Conservation (phyloP, 768 basidiomycete genomes). For the Psilocybe cubensis region DNA sequence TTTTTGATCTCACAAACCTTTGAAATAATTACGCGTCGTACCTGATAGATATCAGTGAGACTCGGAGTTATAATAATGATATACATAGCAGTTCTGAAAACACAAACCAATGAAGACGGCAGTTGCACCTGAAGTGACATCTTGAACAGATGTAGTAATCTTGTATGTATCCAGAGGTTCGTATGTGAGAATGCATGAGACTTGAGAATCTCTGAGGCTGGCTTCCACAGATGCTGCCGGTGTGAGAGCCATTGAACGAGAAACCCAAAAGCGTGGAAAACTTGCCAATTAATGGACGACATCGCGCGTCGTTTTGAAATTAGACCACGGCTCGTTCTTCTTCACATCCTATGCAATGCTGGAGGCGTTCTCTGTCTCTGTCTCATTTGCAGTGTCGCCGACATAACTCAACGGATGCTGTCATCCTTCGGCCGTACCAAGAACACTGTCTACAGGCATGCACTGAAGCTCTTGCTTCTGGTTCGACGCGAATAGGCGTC, state of each 20-base stretch:
- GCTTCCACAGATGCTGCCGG: conserved; percentile 48
- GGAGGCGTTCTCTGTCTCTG: conserved; percentile 4
- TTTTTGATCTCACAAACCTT: conserved; percentile 48
- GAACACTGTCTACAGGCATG: conserved; percentile 80
- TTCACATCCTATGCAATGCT: conserved; percentile 21
- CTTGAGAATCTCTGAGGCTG: conserved; percentile 44
- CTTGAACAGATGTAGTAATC: conserved; percentile 65
- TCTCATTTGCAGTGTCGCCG: conserved; percentile 1
- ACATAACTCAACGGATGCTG: conserved; percentile 19
- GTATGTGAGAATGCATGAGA: conserved; percentile 63
- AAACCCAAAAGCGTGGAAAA: neutral
- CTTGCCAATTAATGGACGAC: neutral
- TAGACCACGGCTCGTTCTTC: neutral
- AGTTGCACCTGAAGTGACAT: conserved; percentile 71
- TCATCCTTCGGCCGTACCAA: conserved; percentile 85
- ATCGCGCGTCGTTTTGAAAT: neutral
- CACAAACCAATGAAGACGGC: conserved; percentile 77
- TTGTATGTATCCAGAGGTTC: conserved; percentile 54
- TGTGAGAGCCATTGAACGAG: conserved; percentile 18
- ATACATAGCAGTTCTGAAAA: conserved; percentile 1
- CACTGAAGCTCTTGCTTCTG: conserved; percentile 65
- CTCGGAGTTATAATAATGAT: neutral
- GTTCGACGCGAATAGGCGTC: conserved; percentile 79
- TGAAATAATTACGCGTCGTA: conserved; percentile 84
- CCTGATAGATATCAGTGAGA: conserved; percentile 28